Evolutionary conservation across 2,329 filamentous ascomycete species (phyloP).

Genomic region (Xylariomycetidae sp.): DNA sequence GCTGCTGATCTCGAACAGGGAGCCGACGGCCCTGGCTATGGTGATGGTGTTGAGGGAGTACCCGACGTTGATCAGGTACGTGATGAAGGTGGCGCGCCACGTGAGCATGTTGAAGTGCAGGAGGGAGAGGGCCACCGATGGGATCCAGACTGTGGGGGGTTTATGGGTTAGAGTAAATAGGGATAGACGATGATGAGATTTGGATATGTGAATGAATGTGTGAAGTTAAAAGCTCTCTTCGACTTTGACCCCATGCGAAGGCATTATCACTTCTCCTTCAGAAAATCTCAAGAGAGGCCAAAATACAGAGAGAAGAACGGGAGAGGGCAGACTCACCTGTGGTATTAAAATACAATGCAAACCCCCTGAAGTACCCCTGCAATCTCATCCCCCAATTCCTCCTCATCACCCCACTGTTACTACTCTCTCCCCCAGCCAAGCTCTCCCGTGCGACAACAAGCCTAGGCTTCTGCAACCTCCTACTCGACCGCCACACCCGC

Average conservation of each 20-base stretch:
- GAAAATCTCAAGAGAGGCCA: no score
- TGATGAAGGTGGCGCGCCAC: constrained; percentile 51
- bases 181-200: no score
- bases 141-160: constrained; percentile 36
- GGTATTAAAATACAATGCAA: constrained; percentile 32
- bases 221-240: no score
- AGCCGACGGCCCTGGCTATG: constrained; percentile 39
- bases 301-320: no score
- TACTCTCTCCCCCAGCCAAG: no score
- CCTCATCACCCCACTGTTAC: no score
- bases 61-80: constrained; percentile 46
- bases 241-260: no score
- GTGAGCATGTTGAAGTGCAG: constrained; percentile 52
- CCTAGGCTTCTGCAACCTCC: constrained; percentile 27
- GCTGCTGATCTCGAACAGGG: constrained; percentile 47
- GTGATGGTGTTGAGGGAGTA: constrained; percentile 45
- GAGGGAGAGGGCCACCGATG: constrained; percentile 45
- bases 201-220: no score
- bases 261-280: no score
- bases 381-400: constrained; percentile 9
- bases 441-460: no score
- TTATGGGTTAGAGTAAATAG: no score
- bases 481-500: constrained; percentile 33
- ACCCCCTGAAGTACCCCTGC: constrained; percentile 23
- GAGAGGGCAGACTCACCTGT: no score